These are phyloP conservation scores for Groenewaldozyma auringiensis DNA, from an alignment of 1,139 yeast genomes.

Conservation along the genomic window DNA sequence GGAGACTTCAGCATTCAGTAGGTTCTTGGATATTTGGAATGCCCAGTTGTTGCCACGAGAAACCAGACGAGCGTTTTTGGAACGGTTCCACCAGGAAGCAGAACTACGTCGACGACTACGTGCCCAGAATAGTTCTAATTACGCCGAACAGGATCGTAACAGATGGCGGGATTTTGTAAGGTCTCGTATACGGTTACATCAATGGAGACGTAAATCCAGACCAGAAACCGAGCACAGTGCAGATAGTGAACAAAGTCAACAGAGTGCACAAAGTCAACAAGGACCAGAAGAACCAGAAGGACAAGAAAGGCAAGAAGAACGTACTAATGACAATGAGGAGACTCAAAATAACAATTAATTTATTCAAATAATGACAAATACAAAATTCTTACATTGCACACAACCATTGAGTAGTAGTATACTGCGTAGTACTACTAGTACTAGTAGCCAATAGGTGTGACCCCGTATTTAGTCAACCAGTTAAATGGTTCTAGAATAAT, in stretches of 20 bases:
- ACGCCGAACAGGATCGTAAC: conserved; percentile 19
- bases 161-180: conserved; percentile 23
- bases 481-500: no score
- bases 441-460: no score
- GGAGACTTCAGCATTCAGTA: conserved; percentile 25
- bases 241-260: neutral
- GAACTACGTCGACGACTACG: conserved; percentile 23
- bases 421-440: no score
- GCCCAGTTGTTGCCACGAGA: conserved; percentile 30
- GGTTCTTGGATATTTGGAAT: conserved; percentile 31
- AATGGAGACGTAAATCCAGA: neutral
- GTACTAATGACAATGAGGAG: no score
- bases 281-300: no score
- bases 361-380: no score
- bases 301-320: no score
- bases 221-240: neutral
- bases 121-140: conserved; percentile 10
- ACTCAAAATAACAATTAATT: no score
- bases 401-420: no score
- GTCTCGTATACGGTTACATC: conserved; percentile 18
- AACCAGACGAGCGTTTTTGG: conserved; percentile 27
- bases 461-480: no score
- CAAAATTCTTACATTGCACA: no score
- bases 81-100: conserved; percentile 28
- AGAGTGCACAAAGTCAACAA: neutral